Conservation (phyloP, 495 filamentous ascomycete genomes). For the Talaromyces thailandensis region DNA sequence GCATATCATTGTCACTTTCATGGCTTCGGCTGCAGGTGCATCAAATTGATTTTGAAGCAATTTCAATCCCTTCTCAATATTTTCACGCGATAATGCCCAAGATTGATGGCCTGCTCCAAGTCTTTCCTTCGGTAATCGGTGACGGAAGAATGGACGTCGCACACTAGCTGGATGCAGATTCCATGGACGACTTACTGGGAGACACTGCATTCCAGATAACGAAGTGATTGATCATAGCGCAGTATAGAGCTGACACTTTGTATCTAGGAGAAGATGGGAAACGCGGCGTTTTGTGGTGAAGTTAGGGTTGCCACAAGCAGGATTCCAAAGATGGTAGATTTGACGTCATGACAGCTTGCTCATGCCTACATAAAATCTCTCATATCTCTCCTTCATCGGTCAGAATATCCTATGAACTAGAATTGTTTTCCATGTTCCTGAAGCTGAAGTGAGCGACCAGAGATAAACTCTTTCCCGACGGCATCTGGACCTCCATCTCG, state of each 20-base stretch:
- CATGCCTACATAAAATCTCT: background rate
- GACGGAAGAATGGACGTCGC: background rate
- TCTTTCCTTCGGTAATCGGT: conserved; percentile 11
- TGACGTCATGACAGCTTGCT: background rate
- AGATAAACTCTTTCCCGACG: background rate
- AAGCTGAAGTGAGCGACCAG: background rate
- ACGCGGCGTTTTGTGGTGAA: background rate
- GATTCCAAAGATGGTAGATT: background rate
- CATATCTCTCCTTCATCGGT: background rate
- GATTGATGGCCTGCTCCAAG: conserved; percentile 28
- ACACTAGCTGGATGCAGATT: background rate
- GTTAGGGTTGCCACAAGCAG: background rate
- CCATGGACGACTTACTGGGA: background rate
- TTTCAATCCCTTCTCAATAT: conserved; percentile 13
- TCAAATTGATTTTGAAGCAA: conserved; percentile 26
- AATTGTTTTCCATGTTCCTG: no score
- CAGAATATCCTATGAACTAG: no score
- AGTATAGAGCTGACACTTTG: background rate
- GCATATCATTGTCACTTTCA: conserved; percentile 27
- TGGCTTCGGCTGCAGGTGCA: conserved; percentile 27
- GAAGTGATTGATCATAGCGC: background rate
- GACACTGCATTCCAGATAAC: background rate
- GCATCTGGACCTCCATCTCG: background rate
- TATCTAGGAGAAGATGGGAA: background rate
- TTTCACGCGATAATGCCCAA: conserved; percentile 27